phyloP scores from a whole-genome alignment of 441 rosid genomes.

The Hura crepitans region DNA sequence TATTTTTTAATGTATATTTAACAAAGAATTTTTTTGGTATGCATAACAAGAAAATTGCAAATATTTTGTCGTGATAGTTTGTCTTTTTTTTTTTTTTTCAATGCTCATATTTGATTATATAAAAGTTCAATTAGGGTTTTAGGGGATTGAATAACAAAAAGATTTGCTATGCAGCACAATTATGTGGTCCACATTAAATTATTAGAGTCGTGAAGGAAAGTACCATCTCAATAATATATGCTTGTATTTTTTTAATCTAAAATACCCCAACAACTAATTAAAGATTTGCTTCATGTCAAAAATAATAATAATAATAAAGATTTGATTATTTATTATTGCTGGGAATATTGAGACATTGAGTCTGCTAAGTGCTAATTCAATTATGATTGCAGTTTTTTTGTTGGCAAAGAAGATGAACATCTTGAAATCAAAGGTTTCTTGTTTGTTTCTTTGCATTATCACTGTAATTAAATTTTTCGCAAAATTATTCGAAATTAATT shows the following conservation, averaged over 20 bases:
- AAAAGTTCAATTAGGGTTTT: no score
- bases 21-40: no score
- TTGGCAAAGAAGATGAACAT: not conserved
- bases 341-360: conserved; percentile 18
- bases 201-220: no score
- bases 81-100: no score
- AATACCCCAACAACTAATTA: not conserved
- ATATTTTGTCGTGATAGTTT: no score
- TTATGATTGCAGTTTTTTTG: not conserved
- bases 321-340: conserved; percentile 16
- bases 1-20: no score
- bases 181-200: conserved; percentile 15
- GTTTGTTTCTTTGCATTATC: not conserved
- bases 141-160: not conserved
- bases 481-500: no score
- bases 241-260: not conserved
- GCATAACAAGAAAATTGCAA: no score
- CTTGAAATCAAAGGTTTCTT: not conserved
- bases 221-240: not conserved
- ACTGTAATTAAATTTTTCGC: not conserved
- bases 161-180: not conserved
- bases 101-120: no score
- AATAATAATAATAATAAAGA: no score
- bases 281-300: no score
- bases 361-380: conserved; percentile 6